These are phyloP conservation scores for Brassica hybrid DNA, from an alignment of 441 rosid species.

Conservation along the genomic window DNA sequence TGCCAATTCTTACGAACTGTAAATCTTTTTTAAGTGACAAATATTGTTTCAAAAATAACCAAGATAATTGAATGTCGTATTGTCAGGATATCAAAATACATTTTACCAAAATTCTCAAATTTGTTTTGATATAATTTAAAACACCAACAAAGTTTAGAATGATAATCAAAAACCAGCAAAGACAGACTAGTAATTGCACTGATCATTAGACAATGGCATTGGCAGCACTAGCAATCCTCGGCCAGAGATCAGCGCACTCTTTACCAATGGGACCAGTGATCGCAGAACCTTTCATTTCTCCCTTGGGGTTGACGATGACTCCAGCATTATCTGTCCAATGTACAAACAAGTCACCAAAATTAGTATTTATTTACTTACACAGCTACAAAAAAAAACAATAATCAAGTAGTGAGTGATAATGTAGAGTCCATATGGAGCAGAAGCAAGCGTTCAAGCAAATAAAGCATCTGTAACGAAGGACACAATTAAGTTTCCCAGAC, in stretches of 20 bases:
- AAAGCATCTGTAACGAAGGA: slow-evolving; percentile 75
- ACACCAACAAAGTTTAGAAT: neutral
- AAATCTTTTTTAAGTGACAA: no score
- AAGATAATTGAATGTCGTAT: slow-evolving; percentile 11
- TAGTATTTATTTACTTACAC: neutral
- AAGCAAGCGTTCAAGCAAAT: slow-evolving; percentile 48
- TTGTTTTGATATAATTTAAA: neutral
- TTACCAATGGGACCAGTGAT: slow-evolving; percentile 78
- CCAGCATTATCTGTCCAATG: slow-evolving; percentile 68
- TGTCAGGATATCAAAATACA: slow-evolving; percentile 12
- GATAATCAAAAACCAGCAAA: neutral
- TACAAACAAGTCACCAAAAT: neutral
- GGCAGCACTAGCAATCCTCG: slow-evolving; percentile 88
- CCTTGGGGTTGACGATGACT: slow-evolving; percentile 76
- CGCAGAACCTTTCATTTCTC: slow-evolving; percentile 86
- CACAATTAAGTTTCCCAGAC: slow-evolving; percentile 68
- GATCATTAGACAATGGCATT: slow-evolving; percentile 70
- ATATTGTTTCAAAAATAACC: no score
- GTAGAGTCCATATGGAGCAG: slow-evolving; percentile 81
- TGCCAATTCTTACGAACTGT: no score
- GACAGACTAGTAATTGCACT: neutral
- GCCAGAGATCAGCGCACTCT: slow-evolving; percentile 82
- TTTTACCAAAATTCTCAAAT: slow-evolving; percentile 25
- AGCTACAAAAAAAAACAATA: neutral
- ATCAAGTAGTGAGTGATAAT: neutral